phyloP scores from a whole-genome alignment of 441 rosid genomes.

The Syzygium malaccense region DNA sequence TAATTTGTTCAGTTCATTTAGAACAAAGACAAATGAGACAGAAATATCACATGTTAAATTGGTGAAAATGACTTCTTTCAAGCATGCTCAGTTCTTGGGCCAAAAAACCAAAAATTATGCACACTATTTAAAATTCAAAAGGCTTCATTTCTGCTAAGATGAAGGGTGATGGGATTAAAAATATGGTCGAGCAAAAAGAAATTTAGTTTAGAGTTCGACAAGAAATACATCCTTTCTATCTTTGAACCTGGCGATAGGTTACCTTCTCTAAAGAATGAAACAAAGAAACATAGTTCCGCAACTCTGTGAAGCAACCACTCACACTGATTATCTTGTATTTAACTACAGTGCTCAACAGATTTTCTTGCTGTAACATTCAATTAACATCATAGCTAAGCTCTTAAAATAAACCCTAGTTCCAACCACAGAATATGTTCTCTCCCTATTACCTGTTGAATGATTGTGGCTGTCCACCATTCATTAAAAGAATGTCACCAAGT shows the following conservation, averaged over 20 bases:
- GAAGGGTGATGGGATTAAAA: neutral
- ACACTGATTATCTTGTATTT: neutral
- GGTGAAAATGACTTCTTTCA: neutral
- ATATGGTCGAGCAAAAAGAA: neutral
- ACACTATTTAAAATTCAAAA: neutral
- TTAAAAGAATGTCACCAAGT: slow-evolving; percentile 81
- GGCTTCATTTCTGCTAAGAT: neutral
- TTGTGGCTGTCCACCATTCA: slow-evolving; percentile 92
- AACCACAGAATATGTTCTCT: neutral
- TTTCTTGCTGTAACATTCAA: neutral
- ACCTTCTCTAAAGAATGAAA: neutral
- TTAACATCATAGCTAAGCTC: neutral
- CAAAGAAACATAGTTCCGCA: neutral
- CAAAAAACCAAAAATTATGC: neutral
- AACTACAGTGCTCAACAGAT: neutral
- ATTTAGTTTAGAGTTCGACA: neutral
- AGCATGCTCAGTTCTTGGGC: neutral
- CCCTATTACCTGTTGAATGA: slow-evolving; percentile 67
- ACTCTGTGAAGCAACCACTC: neutral
- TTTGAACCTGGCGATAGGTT: neutral
- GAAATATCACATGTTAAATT: neutral
- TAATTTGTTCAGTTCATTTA: neutral
- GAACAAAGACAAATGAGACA: neutral
- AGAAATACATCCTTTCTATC: neutral
- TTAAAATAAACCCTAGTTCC: neutral